Conservation (phyloP, 225 moss, liverwort and hornwort species). For the Rhytidiadelphus loreus region DNA sequence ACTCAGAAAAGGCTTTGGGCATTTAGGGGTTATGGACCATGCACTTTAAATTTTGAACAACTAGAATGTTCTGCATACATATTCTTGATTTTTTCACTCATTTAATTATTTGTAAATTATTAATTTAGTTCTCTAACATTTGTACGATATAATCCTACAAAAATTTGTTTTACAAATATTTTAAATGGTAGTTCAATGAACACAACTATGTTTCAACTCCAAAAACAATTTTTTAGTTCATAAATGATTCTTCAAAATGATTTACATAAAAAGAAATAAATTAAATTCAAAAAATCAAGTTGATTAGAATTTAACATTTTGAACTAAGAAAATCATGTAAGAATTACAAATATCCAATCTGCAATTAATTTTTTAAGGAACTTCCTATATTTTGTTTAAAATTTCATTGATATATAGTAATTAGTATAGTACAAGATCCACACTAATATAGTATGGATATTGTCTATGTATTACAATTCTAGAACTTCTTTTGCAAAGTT, state of each 20-base stretch:
- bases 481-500: neutral
- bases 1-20: no score
- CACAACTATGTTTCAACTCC: neutral
- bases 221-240: no score
- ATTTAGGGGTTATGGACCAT: neutral
- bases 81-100: neutral
- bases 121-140: neutral
- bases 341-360: neutral
- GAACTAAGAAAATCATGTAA: neutral
- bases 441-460: neutral
- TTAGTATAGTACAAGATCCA: neutral
- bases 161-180: neutral
- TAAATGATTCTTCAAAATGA: neutral
- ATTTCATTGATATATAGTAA: neutral
- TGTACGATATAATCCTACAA: neutral
- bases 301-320: neutral
- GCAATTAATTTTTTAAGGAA: neutral
- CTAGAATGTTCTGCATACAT: fast-evolving
- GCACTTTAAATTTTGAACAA: neutral
- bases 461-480: neutral
- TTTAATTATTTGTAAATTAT: neutral
- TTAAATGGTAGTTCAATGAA: fast-evolving
- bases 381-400: fast-evolving
- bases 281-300: neutral
- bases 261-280: neutral